Percentiles rank a stretch among this genome's conserved stretches.
phyloP scores from a whole-genome alignment of 257 asterid species.

The Lantana camara region DNA sequence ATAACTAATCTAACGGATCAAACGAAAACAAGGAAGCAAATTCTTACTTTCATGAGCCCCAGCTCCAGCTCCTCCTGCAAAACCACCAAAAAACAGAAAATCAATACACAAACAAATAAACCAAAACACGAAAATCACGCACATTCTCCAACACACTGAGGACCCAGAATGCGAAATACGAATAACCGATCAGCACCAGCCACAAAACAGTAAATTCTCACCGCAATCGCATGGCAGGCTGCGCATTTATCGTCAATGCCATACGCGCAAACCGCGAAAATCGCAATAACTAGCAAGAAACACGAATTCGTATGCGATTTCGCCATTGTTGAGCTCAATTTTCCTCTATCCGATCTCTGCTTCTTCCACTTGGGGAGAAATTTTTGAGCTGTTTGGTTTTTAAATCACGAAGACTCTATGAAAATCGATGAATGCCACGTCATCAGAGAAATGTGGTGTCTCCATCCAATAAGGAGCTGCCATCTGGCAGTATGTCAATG shows the following conservation, averaged over 20 bases:
- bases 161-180: background rate
- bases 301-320: conserved; percentile 9
- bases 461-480: conserved; percentile 21
- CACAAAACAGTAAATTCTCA: conserved; percentile 47
- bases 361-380: background rate
- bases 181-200: background rate
- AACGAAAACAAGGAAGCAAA: conserved; percentile 6
- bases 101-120: too few relatives aligned
- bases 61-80: conserved; percentile 90
- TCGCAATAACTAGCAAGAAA: conserved; percentile 20
- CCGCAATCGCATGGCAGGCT: conserved; percentile 95
- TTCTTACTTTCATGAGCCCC: conserved; percentile 69
- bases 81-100: background rate
- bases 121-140: background rate
- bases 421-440: conserved; percentile 18
- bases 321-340: conserved; percentile 32
- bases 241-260: conserved; percentile 83
- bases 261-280: conserved; percentile 34
- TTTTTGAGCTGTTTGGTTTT: conserved; percentile 5
- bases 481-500: conserved; percentile 21
- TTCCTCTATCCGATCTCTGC: conserved; percentile 30
- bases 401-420: background rate
- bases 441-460: conserved; percentile 28
- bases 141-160: background rate
- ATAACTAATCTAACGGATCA: background rate